Conservation (phyloP, 208 protist species). For the Jaenimonas drosophilae region DNA sequence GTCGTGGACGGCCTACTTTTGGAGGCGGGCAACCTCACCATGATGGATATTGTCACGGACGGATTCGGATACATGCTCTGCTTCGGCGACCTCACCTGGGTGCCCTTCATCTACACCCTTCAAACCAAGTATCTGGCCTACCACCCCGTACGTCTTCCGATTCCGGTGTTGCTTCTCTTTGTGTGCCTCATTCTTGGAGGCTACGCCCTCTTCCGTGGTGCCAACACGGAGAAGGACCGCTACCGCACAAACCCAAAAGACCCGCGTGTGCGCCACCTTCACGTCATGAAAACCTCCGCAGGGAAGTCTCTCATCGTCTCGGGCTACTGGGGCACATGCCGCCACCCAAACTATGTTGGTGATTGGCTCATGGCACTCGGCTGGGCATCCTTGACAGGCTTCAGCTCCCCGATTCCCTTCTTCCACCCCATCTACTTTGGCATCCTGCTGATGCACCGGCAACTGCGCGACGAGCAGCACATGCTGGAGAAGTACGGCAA, state of each 20-base stretch:
- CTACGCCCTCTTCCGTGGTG: slow-evolving; percentile 75
- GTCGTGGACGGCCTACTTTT: slow-evolving; percentile 90
- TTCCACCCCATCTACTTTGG: slow-evolving; percentile 94
- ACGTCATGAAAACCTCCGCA: slow-evolving; percentile 66
- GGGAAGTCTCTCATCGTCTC: slow-evolving; percentile 88
- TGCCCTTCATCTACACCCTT: slow-evolving; percentile 94
- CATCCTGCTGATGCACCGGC: slow-evolving; percentile 89
- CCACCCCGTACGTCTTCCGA: slow-evolving; percentile 36
- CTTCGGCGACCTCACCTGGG: slow-evolving; percentile 93
- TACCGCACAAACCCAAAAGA: slow-evolving; percentile 75
- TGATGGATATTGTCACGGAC: slow-evolving; percentile 95
- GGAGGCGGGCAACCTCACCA: slow-evolving; percentile 90
- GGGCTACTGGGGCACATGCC: slow-evolving; percentile 94
- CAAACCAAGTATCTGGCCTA: slow-evolving; percentile 88
- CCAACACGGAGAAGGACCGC: slow-evolving; percentile 82
- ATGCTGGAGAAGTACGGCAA: slow-evolving; percentile 91
- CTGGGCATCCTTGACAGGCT: slow-evolving; percentile 57
- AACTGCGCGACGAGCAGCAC: slow-evolving; percentile 87
- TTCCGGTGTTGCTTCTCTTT: slow-evolving; percentile 29
- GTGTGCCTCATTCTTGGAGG: slow-evolving; percentile 29
- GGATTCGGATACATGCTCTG: slow-evolving; percentile 95
- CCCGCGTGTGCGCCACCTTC: slow-evolving; percentile 45
- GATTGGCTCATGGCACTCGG: slow-evolving; percentile 88
- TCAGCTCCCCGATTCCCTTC: slow-evolving; percentile 70
- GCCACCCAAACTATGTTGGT: slow-evolving; percentile 96